Conservation (phyloP, 2,329 filamentous ascomycete genomes). For the Stylonectria norvegica region DNA sequence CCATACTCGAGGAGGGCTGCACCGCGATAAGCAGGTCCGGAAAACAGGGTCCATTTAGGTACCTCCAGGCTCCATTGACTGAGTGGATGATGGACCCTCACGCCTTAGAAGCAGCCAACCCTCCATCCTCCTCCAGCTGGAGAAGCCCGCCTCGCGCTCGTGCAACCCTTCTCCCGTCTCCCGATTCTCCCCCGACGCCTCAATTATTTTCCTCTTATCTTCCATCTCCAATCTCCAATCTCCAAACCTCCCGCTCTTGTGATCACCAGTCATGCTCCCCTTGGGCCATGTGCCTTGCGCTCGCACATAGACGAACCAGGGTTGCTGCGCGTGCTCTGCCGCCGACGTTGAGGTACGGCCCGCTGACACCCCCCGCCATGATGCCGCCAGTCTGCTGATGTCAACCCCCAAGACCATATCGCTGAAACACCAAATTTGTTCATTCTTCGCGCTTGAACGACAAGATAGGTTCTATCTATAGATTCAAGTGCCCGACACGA, state of each 20-base stretch:
- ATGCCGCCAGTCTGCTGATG: slow-evolving; percentile 25
- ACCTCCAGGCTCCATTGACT: too few species aligned
- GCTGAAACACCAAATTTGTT: slow-evolving; percentile 11
- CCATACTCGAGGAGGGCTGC: slow-evolving; percentile 1
- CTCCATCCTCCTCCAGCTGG: too few species aligned
- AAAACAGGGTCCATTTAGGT: slow-evolving; percentile 14
- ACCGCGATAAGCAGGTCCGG: slow-evolving; percentile 9
- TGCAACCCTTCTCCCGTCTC: background rate
- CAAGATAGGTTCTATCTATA: slow-evolving; percentile 10
- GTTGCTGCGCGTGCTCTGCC: background rate
- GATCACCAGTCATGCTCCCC: slow-evolving; percentile 26
- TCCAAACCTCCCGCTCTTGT: slow-evolving; percentile 13
- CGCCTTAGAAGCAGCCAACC: too few species aligned
- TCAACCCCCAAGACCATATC: slow-evolving; percentile 10
- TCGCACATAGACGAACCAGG: background rate
- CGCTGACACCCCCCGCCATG: slow-evolving; percentile 20
- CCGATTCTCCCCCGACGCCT: background rate
- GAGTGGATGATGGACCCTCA: too few species aligned
- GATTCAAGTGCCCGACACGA: slow-evolving; percentile 3
- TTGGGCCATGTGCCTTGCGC: slow-evolving; percentile 23
- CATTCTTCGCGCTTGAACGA: too few species aligned
- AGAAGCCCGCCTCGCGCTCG: background rate
- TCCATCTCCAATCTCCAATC: slow-evolving; percentile 1
- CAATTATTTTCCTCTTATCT: slow-evolving; percentile 2
- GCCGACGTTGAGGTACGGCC: slow-evolving; percentile 12